A percentile compares a stretch with the other conserved stretches of the same genome.
Conservation (phyloP, 495 filamentous ascomycete genomes). For the Daldinia concentrica region DNA sequence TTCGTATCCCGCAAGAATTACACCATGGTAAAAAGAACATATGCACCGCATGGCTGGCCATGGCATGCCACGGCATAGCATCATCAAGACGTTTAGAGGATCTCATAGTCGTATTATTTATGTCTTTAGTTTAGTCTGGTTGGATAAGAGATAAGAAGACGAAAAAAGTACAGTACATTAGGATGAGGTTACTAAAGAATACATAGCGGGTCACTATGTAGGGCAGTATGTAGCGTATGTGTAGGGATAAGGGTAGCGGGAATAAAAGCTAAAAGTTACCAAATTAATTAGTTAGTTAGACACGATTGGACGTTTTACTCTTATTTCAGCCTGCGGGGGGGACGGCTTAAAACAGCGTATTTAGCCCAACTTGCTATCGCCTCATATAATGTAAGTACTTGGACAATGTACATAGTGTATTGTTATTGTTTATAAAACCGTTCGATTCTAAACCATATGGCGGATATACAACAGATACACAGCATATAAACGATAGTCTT, state of each 20-base stretch:
- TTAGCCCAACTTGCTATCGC: slow-evolving; percentile 38
- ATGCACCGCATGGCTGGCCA: background rate
- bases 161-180: slow-evolving; percentile 27
- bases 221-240: no score
- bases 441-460: background rate
- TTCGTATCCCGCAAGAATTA: slow-evolving; percentile 1
- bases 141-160: background rate
- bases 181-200: background rate
- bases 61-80: slow-evolving; percentile 7
- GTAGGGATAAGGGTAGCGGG: background rate
- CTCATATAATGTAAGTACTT: slow-evolving; percentile 13
- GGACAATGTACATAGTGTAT: background rate
- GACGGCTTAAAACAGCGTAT: slow-evolving; percentile 18
- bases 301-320: background rate
- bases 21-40: background rate
- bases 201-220: background rate
- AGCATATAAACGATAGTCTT: no score
- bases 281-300: no score
- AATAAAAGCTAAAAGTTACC: slow-evolving; percentile 25
- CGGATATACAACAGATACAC: no score
- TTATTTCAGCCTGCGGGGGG: background rate
- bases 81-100: slow-evolving; percentile 13
- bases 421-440: background rate
- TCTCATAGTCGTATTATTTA: slow-evolving; percentile 20
- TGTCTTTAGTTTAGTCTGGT: background rate